Evolutionary conservation across 805 yeast species (phyloP), one percentile per base, ranked within the genome.

Genomic region (Brettanomyces nanus): DNA sequence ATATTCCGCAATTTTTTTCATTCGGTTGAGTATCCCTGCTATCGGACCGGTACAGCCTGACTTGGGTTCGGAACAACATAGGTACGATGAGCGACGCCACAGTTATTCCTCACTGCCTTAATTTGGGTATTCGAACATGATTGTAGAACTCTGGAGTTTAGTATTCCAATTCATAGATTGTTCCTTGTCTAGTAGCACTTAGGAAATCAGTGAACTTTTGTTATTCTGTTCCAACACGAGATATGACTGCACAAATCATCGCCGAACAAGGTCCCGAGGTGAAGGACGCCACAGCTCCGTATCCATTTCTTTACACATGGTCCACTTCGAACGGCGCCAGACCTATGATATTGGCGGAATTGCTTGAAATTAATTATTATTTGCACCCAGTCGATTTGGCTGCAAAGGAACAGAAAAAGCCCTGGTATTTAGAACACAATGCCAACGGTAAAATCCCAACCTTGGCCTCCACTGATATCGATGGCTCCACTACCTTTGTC

Each of bases 361-460:
- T 68, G 13, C 53, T 71, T 15, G 62, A 63, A 3, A 44, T 68
- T 17, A 61, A 65, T 31, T 71, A 69, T 44, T 61, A 68, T 20
- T 58, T 58, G 17, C 51, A 68, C 32, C 42, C 44, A 4, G 51
- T 79, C 38, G 71, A 72, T 43, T 51, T 78, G 28, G 2, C 38
- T 1, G 59, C 53, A 17, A 56, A 59, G 30, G 73, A 55, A 29
- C 79, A 75, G 41, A 77, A 77, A 49, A 69, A 71, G 45, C 72
- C 65, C 5, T 73, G 80, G 78, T 79, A 63, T 45, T 51, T 75
- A 33, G 61, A 69, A 39, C 53, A 74, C 50, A 75, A 77, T 53
- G 77, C 80, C 17, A 77, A 78, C 47, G 84, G 85, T 5, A 62
- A 76, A 47, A 71, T 79, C 36, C 85, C 85, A 19, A 66, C 77